Conservation (phyloP, 805 yeast genomes). For the Pichia ethanolica region DNA sequence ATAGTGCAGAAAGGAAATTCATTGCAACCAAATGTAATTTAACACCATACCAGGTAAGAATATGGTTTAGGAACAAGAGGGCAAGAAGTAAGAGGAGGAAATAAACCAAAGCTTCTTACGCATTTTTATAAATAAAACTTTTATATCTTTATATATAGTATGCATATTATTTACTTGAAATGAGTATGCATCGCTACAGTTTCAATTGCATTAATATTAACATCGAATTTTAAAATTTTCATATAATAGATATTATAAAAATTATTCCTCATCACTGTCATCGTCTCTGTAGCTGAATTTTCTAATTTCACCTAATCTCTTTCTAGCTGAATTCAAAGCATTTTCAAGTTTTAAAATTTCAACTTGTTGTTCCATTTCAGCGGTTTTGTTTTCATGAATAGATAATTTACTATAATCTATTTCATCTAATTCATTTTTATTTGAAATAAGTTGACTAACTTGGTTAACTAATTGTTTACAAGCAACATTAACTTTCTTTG, state of each 20-base stretch:
- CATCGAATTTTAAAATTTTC: no score
- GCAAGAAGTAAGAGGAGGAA: constrained; percentile 5
- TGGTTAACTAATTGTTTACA: constrained; percentile 64
- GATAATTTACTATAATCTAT: constrained; percentile 63
- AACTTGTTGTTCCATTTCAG: constrained; percentile 90
- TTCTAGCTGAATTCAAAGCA: constrained; percentile 62
- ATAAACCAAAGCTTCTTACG: not conserved
- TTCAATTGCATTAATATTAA: no score
- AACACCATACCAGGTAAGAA: constrained; percentile 9
- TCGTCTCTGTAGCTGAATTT: constrained; percentile 64
- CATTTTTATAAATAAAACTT: no score
- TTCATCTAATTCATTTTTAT: constrained; percentile 28
- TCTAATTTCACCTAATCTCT: constrained; percentile 77
- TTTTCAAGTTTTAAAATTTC: constrained; percentile 80
- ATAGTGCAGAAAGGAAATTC: constrained; percentile 9
- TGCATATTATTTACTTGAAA: no score
- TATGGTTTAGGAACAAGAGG: constrained; percentile 15
- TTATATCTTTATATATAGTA: no score
- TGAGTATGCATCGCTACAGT: no score
- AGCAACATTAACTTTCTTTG: constrained; percentile 64
- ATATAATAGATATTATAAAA: no score
- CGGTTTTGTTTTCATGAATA: constrained; percentile 74
- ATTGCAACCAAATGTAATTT: constrained; percentile 10
- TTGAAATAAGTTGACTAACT: constrained; percentile 32
- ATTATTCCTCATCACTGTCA: constrained; percentile 46